These are phyloP conservation scores for Nigrospora sphaerica DNA, from an alignment of 2,329 filamentous ascomycete species.

Conservation along the genomic window DNA sequence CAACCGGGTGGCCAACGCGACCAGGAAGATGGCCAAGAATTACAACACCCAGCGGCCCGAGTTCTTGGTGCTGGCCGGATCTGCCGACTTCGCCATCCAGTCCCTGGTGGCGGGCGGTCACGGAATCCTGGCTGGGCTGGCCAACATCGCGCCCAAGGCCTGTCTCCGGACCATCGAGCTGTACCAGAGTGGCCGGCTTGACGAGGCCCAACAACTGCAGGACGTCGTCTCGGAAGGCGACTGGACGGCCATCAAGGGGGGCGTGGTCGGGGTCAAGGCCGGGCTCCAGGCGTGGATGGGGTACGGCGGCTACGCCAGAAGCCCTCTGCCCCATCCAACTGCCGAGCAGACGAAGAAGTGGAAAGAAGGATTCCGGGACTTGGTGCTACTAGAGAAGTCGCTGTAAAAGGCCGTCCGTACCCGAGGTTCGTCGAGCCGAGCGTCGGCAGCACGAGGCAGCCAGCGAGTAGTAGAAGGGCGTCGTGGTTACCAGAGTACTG, in stretches of 20 bases:
- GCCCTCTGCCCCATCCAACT: constrained; percentile 44
- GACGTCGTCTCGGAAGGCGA: constrained; percentile 60
- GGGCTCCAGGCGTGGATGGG: constrained; percentile 59
- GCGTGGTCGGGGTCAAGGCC: constrained; percentile 65
- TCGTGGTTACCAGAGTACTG: too few relatives aligned
- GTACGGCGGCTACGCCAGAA: constrained; percentile 53
- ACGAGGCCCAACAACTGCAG: constrained; percentile 58
- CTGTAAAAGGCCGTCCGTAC: constrained; percentile 17
- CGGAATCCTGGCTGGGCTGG: constrained; percentile 65
- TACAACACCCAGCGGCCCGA: constrained; percentile 28
- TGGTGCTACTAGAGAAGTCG: constrained; percentile 44
- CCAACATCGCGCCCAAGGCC: constrained; percentile 62
- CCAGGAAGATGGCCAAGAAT: constrained; percentile 33
- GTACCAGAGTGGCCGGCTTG: constrained; percentile 47
- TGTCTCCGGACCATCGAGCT: constrained; percentile 56
- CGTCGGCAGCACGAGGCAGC: too few relatives aligned
- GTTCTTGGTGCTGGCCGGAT: constrained; percentile 67
- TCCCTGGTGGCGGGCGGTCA: constrained; percentile 61
- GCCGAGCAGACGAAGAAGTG: constrained; percentile 39
- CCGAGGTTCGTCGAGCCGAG: too few relatives aligned
- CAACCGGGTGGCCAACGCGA: constrained; percentile 53
- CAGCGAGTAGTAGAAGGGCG: too few relatives aligned
- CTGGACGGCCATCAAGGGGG: constrained; percentile 66
- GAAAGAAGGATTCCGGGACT: constrained; percentile 49
- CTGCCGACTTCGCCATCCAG: constrained; percentile 66